Evolutionary conservation across 192 early-diverging fungal species (phyloP), one percentile per base, ranked within the genome.

Genomic region (Chytriomyces sp.): DNA sequence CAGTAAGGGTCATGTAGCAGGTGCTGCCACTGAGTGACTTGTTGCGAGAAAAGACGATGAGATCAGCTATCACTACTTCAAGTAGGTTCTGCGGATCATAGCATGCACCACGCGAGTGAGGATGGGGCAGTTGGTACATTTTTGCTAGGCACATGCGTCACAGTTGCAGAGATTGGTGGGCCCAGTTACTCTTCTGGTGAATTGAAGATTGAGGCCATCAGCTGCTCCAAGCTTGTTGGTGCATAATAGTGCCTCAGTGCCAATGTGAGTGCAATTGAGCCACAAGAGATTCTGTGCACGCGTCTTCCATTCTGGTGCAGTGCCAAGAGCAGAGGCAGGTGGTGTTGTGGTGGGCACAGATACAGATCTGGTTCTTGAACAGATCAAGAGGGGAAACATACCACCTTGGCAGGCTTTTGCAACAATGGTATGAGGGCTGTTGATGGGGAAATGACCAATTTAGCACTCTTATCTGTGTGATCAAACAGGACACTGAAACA

Each of bases 401-500:
- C 55, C n/a, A n/a, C 28, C n/a, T 57, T 57, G 55, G 6, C 28
- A 14, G 14, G 12, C 55, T 57, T 57, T 6, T 6, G 55, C 55
- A 57, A 30, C 25, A 57, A 57, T 57, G 28, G 28, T 30, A 14
- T 25, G 7, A 7, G 28, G 7, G 6, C 55, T 26, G 28, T 57
- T 25, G n/a, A 7, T 5, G 12, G 55, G 55, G 28, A 57, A 57
- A 7, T 14, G 25, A 30, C 55, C 8, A 57, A n/a, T 8, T 57
- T 57, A 26, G 28, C 7, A 25, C 8, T 57, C 55, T n/a, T 57
- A 26, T 57, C 55, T 7, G 14, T 30, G 28, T 25, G 55, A 25
- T 57, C 28, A 57, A 57, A 57, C 8, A 57, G 55, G 55, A 14
- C 28, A 30, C 55, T 57, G 55, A 57, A 57, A 25, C 55, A 25